Evolutionary conservation across 2,329 filamentous ascomycete species (phyloP), one percentile per base, ranked within the genome.

Genomic region (Huntiella bhutanensis): DNA sequence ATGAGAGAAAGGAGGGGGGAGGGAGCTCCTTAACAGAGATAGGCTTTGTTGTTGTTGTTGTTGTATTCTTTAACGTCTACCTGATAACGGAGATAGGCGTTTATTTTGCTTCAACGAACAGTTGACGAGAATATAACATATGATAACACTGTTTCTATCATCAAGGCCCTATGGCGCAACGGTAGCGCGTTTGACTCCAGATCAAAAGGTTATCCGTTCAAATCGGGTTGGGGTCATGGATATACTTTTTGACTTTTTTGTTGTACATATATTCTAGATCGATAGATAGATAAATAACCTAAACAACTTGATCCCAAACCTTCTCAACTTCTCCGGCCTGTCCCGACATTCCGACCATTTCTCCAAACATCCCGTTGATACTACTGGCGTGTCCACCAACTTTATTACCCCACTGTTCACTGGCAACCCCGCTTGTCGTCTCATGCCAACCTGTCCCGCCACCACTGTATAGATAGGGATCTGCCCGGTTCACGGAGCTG

Each of bases 381-480:
- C 51, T 53, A 8, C 46, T 40, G 4, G 51, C 51, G 16, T 55
- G 56, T 3, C 56, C 57, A 42, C 55, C 51, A 58, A 60, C 60
- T 1, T 60, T 56, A 1, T 59, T 54, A 40, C 54, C 54, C 54
- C 58, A 55, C 17, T 61, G 55, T 4, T 59, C 58, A 4, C 54
- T 52, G n/a, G 55, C 59, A 0, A 54, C 61, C 0, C 61, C 60
- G 15, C 59, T 41, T 19, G 57, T 52, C 13, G 60, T 62, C 33
- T 58, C 58, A 36, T 63, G 55, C 51, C 59, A 64, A 0, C 62
- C 62, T 1, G 62, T 22, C 0, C 52, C 51, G 41, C 53, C 60
- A 39, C 56, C 62, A 0, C 62, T 62, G 41, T 64, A 58, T 43
- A 52, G 37, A 15, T 61, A 45, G 61, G 57, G 10, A 53, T 57